phyloP scores from a whole-genome alignment of 805 yeast genomes.

The Candida wancherniae region DNA sequence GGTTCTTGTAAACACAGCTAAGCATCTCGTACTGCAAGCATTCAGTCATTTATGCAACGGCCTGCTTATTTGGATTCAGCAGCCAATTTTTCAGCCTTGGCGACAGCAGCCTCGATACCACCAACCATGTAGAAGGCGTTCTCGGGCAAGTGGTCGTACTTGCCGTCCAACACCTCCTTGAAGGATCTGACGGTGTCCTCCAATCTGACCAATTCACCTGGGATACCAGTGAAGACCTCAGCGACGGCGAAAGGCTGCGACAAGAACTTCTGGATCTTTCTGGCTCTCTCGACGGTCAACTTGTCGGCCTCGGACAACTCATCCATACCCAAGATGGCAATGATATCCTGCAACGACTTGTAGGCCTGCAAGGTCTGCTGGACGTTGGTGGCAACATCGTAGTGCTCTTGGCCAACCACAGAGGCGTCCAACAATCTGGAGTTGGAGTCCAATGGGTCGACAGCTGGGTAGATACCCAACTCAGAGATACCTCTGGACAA shows the following conservation, averaged over 20 bases:
- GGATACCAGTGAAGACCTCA: slow-evolving; percentile 99
- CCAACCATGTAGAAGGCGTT: slow-evolving; percentile 99
- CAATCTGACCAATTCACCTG: slow-evolving; percentile 95
- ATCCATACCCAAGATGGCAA: slow-evolving; percentile 99
- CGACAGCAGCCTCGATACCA: slow-evolving; percentile 97
- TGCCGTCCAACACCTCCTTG: slow-evolving; percentile 96
- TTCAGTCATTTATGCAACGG: slow-evolving; percentile 21
- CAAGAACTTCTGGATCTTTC: slow-evolving; percentile 99
- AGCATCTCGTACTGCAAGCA: slow-evolving; percentile 17
- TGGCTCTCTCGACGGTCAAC: slow-evolving; percentile 99
- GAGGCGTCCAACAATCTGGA: slow-evolving; percentile 97
- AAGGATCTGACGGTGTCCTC: slow-evolving; percentile 92
- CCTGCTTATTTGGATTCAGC: slow-evolving; percentile 69
- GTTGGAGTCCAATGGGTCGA: slow-evolving; percentile 99
- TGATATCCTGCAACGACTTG: slow-evolving; percentile 99
- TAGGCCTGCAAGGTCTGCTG: slow-evolving; percentile 99
- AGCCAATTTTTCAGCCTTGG: slow-evolving; percentile 99
- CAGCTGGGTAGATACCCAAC: slow-evolving; percentile 99
- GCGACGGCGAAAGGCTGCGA: slow-evolving; percentile 99
- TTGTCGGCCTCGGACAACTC: slow-evolving; percentile 98
- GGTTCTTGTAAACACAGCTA: slow-evolving; percentile 15
- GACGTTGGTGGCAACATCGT: slow-evolving; percentile 88
- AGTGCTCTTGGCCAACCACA: slow-evolving; percentile 98
- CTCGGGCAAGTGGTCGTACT: slow-evolving; percentile 98
- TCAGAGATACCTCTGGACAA: slow-evolving; percentile 99